Base-by-base conservation (phyloP, 1,284 basidiomycete genomes). In the Phenoliferia sp. region DNA sequence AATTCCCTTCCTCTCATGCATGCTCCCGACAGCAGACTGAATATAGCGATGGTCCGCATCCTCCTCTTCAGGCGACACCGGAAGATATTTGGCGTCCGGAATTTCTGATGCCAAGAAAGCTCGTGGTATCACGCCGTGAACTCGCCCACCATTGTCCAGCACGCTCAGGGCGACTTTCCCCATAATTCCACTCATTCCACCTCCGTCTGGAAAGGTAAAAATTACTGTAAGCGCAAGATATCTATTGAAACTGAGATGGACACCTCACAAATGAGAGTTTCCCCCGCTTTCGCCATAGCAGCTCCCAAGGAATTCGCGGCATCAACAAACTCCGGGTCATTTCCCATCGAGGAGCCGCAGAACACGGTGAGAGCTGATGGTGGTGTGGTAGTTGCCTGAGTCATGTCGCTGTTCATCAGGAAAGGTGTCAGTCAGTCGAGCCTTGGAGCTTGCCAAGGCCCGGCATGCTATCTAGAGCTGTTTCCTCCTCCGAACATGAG, bases 1-100 rank as follows among this genome's bases (percentile, higher is more conserved):
- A 26, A 71, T 52, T 33, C 73, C 69, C 67, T 79, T 79, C 29
- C 78, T 70, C 68, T 75, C 75, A 69, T 79, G 78, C 78, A 79
- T 79, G 4, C 68, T 68, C n/a, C 5, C 57, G 3, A 59, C 58
- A 22, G 33, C 17, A n/a, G 16, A 29, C 22, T 36, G 34, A 3
- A 59, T 26, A 26, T 59, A 29, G 22, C 34, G 33, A 39, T n/a
- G 22, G 3, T 28, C 34, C 1, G 33, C 22, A 3, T 17, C 34
- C 6, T 12, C 31, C 17, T 4, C 31, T 10, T 9, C 7, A 22
- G 55, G 55, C 9, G 55, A 7, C 4, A 28, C 48, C 16, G n/a
- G 54, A 5, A 56, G 54, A n/a, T 56, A 56, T 5, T 5, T 6
- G 6, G 54, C 16, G n/a, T 56, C 54, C 6, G n/a, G 15, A 54